Base-by-base conservation (phyloP, 2,329 filamentous ascomycete species). In the Claviceps maximensis region DNA sequence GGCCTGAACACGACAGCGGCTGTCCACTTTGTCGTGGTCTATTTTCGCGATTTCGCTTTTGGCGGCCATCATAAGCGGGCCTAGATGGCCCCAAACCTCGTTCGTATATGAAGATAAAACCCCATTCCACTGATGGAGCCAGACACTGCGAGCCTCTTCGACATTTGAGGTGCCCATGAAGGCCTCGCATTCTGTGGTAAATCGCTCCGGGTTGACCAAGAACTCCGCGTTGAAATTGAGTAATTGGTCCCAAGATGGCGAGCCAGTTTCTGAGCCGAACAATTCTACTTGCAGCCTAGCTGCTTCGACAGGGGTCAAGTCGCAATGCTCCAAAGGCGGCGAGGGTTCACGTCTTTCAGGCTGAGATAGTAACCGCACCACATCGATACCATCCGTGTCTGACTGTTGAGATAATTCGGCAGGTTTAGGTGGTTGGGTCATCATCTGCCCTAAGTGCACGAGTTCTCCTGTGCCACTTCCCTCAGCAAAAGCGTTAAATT, bases 1-100 rank as follows among this genome's bases (percentile, higher is more conserved):
- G 6, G 69, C 67, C 48, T 56, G 65, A 17, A 61, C 59, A 47
- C 62, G 60, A 10, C 57, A 47, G 6, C 41, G 33, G 2, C 12
- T 23, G 2, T 21, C 23, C 7, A 63, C 59, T 51, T 67, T 62
- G 15, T 33, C 48, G 9, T 53, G 50, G 31, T 54, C 50, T 25
- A 74, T 63, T 27, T 69, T 63, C 48, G 75, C 68, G 21, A 86
- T 64, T 62, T 87, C 83, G 47, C 67, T 65, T 53, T 69, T 70
- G 4, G 83, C 83, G 55, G 78, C 73, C 49, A 72, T 68, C 10
- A 82, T 74, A 36, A 84, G 67, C 3, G 76, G 72, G 31, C 73
- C 66, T 21, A 86, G 64, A 53, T 79, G 80, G 21, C 83, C 84
- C 84, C 83, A 87, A 25, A 87, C 82, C 53, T 85, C 78, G 61